Percentiles rank a stretch among this genome's conserved stretches.
Conservation (phyloP, 1,284 basidiomycete species). For the Grifola frondosa region DNA sequence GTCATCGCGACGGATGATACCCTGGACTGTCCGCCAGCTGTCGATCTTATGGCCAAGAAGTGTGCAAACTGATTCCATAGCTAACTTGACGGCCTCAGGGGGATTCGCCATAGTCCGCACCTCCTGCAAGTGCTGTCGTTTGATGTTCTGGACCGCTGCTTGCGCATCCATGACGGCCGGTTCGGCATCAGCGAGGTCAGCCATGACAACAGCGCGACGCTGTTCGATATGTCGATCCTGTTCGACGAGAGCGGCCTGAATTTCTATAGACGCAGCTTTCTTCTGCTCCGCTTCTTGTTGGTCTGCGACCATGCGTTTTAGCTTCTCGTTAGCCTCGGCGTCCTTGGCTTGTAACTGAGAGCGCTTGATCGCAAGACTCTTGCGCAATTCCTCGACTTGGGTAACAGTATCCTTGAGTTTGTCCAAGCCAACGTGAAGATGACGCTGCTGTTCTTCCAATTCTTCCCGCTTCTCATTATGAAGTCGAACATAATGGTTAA, state of each 20-base stretch:
- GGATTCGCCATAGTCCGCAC: constrained; percentile 99
- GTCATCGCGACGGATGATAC: constrained; percentile 95
- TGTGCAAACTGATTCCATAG: constrained; percentile 99
- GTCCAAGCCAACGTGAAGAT: constrained; percentile 97
- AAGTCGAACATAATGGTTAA: constrained; percentile 96
- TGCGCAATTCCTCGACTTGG: constrained; percentile 94
- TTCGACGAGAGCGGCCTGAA: constrained; percentile 89
- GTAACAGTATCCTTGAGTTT: constrained; percentile 95
- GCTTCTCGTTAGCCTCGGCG: constrained; percentile 93
- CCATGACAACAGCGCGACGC: constrained; percentile 87
- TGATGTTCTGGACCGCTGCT: constrained; percentile 95
- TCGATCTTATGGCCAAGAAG: constrained; percentile 98
- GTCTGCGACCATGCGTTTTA: constrained; percentile 97
- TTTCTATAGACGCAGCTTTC: constrained; percentile 94
- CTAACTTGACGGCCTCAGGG: constrained; percentile 94
- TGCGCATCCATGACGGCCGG: constrained; percentile 96
- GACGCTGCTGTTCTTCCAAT: constrained; percentile 97
- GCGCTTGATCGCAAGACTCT: constrained; percentile 93
- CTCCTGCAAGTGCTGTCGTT: constrained; percentile 95
- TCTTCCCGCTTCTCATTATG: constrained; percentile 98
- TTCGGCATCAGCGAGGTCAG: constrained; percentile 96
- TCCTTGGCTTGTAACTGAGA: constrained; percentile 93
- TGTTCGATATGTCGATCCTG: constrained; percentile 91
- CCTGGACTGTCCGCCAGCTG: constrained; percentile 95
- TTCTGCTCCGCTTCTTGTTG: constrained; percentile 99